Evolutionary conservation across 2,329 filamentous ascomycete genomes (phyloP).

Genomic region (Botrytis tulipae): DNA sequence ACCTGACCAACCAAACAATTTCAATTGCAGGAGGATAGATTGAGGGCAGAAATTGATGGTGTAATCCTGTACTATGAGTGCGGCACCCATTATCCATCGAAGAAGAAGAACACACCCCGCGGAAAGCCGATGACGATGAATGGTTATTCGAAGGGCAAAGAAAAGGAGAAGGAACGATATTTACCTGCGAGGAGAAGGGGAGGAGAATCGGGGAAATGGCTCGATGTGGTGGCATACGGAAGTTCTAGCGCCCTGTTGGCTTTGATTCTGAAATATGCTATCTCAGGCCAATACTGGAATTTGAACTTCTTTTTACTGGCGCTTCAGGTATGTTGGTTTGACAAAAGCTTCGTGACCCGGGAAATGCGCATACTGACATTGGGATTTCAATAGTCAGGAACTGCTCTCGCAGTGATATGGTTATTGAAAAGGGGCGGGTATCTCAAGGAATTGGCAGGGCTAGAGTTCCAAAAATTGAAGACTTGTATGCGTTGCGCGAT

Average conservation of each 20-base stretch:
- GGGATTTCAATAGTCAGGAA: slow-evolving; percentile 1
- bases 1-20: neutral
- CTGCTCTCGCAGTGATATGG: slow-evolving; percentile 6
- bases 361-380: slow-evolving; percentile 12
- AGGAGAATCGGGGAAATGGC: slow-evolving; percentile 3
- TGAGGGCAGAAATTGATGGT: neutral
- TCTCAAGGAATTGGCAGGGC: slow-evolving; percentile 6
- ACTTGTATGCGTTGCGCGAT: slow-evolving; percentile 13
- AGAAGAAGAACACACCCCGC: slow-evolving; percentile 13
- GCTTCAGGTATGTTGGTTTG: slow-evolving; percentile 12
- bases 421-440: slow-evolving; percentile 14
- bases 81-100: slow-evolving; percentile 6
- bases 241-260: slow-evolving; percentile 4
- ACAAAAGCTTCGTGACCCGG: too few species aligned
- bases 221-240: slow-evolving; percentile 11
- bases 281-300: slow-evolving; percentile 20
- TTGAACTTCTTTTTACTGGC: slow-evolving; percentile 20
- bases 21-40: neutral
- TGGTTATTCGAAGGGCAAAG: slow-evolving; percentile 18
- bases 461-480: slow-evolving; percentile 9
- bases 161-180: slow-evolving; percentile 21
- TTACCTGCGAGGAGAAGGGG: slow-evolving; percentile 9
- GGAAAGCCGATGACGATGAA: slow-evolving; percentile 16
- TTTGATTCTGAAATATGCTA: slow-evolving; percentile 15
- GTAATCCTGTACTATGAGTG: slow-evolving; percentile 16